These are phyloP conservation scores for Neonectria sp. DNA, from an alignment of 2,329 filamentous ascomycete genomes.

Conservation along the genomic window DNA sequence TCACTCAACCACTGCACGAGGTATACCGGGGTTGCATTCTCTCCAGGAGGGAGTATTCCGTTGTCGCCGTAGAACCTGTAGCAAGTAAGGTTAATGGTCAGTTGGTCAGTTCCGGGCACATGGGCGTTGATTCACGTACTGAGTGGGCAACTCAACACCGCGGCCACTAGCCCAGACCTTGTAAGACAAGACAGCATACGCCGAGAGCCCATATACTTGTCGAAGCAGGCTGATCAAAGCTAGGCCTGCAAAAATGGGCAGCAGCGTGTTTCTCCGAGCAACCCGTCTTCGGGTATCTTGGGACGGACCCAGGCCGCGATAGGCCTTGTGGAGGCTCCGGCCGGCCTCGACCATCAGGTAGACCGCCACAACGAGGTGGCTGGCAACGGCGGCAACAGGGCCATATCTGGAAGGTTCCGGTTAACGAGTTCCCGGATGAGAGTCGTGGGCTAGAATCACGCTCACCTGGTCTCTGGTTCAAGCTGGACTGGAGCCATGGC, in stretches of 20 bases:
- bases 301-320: conserved; percentile 50
- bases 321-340: conserved; percentile 44
- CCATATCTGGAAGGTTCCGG: conserved; percentile 29
- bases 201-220: conserved; percentile 60
- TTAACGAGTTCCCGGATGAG: conserved; percentile 2
- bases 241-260: conserved; percentile 59
- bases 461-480: conserved; percentile 41
- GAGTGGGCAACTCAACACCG: conserved; percentile 55
- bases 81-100: conserved; percentile 4
- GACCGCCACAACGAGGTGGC: conserved; percentile 37
- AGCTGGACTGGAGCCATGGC: conserved; percentile 47
- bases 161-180: conserved; percentile 63
- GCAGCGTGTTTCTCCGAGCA: conserved; percentile 45
- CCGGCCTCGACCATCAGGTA: conserved; percentile 40
- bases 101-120: background rate
- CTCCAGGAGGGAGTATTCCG: conserved; percentile 54
- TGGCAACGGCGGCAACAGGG: conserved; percentile 35
- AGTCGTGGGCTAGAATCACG: background rate
- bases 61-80: conserved; percentile 48
- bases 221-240: conserved; percentile 61
- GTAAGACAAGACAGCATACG: conserved; percentile 64
- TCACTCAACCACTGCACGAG: conserved; percentile 69
- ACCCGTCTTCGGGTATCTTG: conserved; percentile 54
- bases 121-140: conserved; percentile 43
- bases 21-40: conserved; percentile 51